Evolutionary conservation across 2,329 filamentous ascomycete genomes (phyloP).

Genomic region (Hypoxylon sp.): DNA sequence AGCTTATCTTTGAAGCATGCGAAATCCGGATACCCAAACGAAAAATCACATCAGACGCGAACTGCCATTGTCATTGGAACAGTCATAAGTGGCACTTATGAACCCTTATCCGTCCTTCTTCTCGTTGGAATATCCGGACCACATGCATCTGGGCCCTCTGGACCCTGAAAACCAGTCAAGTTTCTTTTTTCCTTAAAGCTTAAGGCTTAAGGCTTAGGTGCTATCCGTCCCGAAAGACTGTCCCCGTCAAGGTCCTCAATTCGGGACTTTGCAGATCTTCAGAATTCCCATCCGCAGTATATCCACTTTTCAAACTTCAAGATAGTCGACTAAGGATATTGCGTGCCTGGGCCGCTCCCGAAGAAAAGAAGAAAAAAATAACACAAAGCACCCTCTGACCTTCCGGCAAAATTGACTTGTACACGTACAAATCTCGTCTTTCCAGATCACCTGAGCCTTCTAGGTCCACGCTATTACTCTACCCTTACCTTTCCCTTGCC

Average conservation of each 20-base stretch:
- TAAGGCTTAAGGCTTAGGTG: conserved; percentile 8
- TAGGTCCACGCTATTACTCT: conserved; percentile 27
- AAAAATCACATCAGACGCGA: conserved; percentile 8
- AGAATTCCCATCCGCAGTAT: conserved; percentile 36
- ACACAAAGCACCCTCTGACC: conserved; percentile 4
- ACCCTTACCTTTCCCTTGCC: conserved; percentile 28
- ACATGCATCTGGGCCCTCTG: neutral
- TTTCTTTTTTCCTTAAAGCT: conserved; percentile 4
- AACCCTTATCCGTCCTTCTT: conserved; percentile 12
- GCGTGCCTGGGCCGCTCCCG: conserved; percentile 28
- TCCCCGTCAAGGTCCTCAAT: conserved; percentile 41
- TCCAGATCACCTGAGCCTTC: conserved; percentile 31
- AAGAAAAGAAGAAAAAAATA: conserved; percentile 1
- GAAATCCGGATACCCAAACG: conserved; percentile 19
- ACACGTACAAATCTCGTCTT: conserved; percentile 2
- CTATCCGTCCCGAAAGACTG: conserved; percentile 23
- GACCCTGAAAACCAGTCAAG: neutral
- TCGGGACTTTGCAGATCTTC: conserved; percentile 36
- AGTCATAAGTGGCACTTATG: conserved; percentile 12
- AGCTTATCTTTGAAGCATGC: conserved; percentile 31
- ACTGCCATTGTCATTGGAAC: neutral
- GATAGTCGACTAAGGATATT: conserved; percentile 38
- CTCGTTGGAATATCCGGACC: conserved; percentile 17
- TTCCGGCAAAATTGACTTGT: conserved; percentile 40
- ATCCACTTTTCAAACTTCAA: conserved; percentile 43